phyloP scores from a whole-genome alignment of 2,329 filamentous ascomycete species.

The Aspergillus carbonarius region DNA sequence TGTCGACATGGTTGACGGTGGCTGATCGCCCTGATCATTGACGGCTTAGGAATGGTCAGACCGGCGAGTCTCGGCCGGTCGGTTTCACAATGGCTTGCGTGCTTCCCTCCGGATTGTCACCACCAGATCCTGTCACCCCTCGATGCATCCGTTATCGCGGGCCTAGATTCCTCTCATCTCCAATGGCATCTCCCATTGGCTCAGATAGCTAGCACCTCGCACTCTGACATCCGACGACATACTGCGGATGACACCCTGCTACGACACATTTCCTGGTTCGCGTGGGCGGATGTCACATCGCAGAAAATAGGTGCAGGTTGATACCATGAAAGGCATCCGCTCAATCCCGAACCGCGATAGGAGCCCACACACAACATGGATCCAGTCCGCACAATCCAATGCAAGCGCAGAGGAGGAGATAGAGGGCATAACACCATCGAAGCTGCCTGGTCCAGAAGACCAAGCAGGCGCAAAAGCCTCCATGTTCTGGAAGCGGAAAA shows the following conservation, averaged over 20 bases:
- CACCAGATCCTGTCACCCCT: not conserved
- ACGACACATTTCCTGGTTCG: not conserved
- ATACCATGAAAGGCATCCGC: not conserved
- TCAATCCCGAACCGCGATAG: not conserved
- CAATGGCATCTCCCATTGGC: not conserved
- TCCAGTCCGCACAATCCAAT: not conserved
- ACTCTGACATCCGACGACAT: not conserved
- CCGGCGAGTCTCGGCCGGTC: not conserved
- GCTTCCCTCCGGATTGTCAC: not conserved
- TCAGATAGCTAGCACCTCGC: not conserved
- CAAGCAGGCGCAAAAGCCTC: not conserved
- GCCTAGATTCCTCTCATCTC: not conserved
- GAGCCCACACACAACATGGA: not conserved
- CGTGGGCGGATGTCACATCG: not conserved
- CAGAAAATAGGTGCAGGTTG: not conserved
- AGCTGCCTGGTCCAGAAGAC: not conserved
- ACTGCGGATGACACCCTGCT: not conserved
- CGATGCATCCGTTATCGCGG: not conserved
- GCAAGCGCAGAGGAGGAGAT: not conserved
- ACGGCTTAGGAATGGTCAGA: not conserved
- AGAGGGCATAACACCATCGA: not conserved
- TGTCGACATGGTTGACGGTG: not conserved
- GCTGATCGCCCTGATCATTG: not conserved
- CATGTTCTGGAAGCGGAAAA: constrained; percentile 11
- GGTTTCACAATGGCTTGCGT: not conserved